Percentiles rank a stretch among this genome's conserved stretches.
phyloP scores from a whole-genome alignment of 2,329 filamentous ascomycete species.

The Fusarium neocosmosporiellum region DNA sequence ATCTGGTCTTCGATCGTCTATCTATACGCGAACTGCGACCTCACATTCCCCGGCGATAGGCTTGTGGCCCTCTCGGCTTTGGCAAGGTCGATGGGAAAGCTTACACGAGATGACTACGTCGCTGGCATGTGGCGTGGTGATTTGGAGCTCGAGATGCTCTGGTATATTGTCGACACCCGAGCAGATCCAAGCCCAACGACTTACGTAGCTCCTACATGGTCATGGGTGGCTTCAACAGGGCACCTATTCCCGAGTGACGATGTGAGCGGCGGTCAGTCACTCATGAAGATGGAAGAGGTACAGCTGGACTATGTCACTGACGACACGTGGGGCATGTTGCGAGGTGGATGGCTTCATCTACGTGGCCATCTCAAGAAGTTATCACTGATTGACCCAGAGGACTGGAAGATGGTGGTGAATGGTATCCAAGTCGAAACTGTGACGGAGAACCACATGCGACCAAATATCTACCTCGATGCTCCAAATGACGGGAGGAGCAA shows the following conservation, averaged over 20 bases:
- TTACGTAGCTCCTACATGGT: neutral
- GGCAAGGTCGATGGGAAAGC: conserved; percentile 3
- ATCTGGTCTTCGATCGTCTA: too few relatives aligned
- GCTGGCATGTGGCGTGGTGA: conserved; percentile 21
- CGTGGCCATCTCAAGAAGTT: neutral
- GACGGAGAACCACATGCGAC: neutral
- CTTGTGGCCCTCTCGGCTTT: conserved; percentile 13
- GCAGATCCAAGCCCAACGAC: neutral
- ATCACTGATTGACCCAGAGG: neutral
- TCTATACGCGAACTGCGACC: neutral
- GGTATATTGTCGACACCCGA: neutral
- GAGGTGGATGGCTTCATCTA: neutral
- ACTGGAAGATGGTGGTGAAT: neutral
- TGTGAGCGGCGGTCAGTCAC: neutral
- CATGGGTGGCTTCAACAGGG: neutral
- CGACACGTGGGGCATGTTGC: neutral
- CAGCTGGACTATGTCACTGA: neutral
- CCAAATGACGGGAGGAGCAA: neutral
- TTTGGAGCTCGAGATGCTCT: neutral
- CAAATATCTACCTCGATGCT: neutral
- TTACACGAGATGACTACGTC: conserved; percentile 14
- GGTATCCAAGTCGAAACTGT: neutral
- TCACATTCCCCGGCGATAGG: conserved; percentile 17
- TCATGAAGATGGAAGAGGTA: neutral
- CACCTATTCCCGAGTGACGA: neutral